phyloP scores from a whole-genome alignment of 2,329 filamentous ascomycete species.

The Penicillium freii region DNA sequence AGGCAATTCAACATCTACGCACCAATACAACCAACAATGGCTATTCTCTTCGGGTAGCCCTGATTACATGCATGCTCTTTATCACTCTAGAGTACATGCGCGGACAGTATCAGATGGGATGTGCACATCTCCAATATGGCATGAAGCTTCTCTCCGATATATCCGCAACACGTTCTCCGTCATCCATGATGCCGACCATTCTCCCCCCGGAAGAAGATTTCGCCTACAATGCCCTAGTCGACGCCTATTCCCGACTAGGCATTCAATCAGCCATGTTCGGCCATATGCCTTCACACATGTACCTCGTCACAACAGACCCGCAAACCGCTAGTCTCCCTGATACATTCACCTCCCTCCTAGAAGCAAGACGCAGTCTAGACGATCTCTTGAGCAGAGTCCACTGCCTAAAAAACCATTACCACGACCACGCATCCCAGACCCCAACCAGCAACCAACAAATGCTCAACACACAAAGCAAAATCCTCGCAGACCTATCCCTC shows the following conservation, averaged over 20 bases:
- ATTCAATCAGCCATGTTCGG: conserved; percentile 31
- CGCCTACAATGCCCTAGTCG: conserved; percentile 21
- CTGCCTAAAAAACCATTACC: conserved; percentile 14
- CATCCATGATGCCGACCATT: conserved; percentile 13
- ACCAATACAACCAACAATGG: conserved; percentile 24
- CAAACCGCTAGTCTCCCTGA: conserved; percentile 9
- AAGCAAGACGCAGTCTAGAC: conserved; percentile 25
- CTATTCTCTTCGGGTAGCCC: conserved; percentile 35
- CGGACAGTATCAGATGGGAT: conserved; percentile 27
- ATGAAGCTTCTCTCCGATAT: conserved; percentile 29
- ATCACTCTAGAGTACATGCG: conserved; percentile 43
- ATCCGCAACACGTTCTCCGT: background rate
- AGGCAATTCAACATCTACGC: conserved; percentile 40
- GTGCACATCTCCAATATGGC: conserved; percentile 34
- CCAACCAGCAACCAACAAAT: background rate
- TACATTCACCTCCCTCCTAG: conserved; percentile 11
- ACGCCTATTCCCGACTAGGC: conserved; percentile 29
- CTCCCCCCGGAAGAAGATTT: conserved; percentile 17
- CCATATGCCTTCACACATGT: conserved; percentile 19
- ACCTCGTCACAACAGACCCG: conserved; percentile 11
- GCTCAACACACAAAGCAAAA: conserved; percentile 2
- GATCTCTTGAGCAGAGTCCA: conserved; percentile 19
- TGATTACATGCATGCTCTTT: conserved; percentile 47
- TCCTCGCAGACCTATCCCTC: conserved; percentile 14
- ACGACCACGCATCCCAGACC: background rate